Percentiles rank a stretch among this genome's conserved stretches.
phyloP scores from a whole-genome alignment of 208 protist genomes.

The Borovskyia barvae region DNA sequence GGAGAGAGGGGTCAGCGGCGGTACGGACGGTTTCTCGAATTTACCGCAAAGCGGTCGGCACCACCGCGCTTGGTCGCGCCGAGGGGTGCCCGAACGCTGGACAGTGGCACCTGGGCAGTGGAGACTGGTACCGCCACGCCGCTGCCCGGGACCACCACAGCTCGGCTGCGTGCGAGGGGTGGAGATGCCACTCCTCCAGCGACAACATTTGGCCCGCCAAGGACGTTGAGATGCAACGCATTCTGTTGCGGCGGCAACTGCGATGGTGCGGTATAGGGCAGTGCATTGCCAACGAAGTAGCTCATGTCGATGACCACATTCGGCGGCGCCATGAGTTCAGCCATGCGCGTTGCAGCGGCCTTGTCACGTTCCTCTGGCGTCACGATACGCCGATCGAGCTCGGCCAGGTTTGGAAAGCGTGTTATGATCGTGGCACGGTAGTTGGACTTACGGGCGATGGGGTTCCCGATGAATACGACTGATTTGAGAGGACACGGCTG shows the following conservation, averaged over 20 bases:
- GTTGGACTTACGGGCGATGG: constrained; percentile 69
- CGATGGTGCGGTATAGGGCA: background rate
- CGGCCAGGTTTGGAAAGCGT: constrained; percentile 31
- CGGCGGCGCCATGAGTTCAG: constrained; percentile 51
- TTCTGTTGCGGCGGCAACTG: background rate
- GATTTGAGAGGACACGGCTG: constrained; percentile 27
- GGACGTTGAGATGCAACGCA: background rate
- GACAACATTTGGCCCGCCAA: background rate
- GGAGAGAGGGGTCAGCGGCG: constrained; percentile 12
- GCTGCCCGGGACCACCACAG: background rate
- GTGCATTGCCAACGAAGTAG: constrained; percentile 13
- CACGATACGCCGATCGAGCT: constrained; percentile 62
- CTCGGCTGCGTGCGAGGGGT: background rate
- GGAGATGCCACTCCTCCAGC: background rate
- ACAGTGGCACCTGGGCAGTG: background rate
- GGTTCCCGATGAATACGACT: constrained; percentile 64
- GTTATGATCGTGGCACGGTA: constrained; percentile 66
- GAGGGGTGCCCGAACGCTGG: background rate
- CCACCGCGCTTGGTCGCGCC: constrained; percentile 2
- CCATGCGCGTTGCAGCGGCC: constrained; percentile 31
- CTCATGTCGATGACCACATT: constrained; percentile 80
- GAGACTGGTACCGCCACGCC: background rate
- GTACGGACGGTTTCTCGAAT: constrained; percentile 11
- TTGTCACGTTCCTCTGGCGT: constrained; percentile 75
- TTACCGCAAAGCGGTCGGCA: constrained; percentile 15